Evolutionary conservation across 441 rosid species (phyloP).

Genomic region (Arabidopsis hybrid): DNA sequence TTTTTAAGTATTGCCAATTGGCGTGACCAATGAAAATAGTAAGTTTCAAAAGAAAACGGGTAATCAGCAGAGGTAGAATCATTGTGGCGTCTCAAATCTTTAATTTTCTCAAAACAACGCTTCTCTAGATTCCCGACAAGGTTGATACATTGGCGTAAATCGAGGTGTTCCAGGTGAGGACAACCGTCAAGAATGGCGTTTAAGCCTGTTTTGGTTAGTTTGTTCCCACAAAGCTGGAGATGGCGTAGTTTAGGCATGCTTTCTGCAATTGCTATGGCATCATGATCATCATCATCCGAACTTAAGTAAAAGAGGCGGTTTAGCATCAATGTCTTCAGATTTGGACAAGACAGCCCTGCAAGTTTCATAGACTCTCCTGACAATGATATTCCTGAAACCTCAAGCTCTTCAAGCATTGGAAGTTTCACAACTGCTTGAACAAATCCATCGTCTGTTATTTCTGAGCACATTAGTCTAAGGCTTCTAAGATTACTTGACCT

Average conservation of each 20-base stretch:
- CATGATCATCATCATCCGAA: too few species aligned
- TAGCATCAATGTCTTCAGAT: not conserved
- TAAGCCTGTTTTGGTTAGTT: not conserved
- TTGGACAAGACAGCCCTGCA: not conserved
- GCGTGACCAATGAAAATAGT: too few species aligned
- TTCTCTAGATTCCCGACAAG: too few species aligned
- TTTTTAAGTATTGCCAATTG: too few species aligned
- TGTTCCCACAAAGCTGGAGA: not conserved
- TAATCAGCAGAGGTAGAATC: too few species aligned
- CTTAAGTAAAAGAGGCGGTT: not conserved
- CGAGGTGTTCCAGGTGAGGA: not conserved
- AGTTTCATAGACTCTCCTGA: not conserved
- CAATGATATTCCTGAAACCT: not conserved
- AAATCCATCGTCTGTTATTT: not conserved
- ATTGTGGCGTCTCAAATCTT: too few species aligned
- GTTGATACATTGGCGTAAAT: too few species aligned
- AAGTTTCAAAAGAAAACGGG: too few species aligned
- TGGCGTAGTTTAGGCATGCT: not conserved
- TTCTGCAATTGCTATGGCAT: not conserved
- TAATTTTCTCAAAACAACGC: too few species aligned
- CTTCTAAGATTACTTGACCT: not conserved
- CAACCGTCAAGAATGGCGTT: not conserved
- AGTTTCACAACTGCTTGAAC: not conserved
- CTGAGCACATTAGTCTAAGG: not conserved
- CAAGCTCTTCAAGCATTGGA: not conserved